Evolutionary conservation across 2,329 filamentous ascomycete species (phyloP), one percentile per base, ranked within the genome.

Genomic region (Fusarium beomiforme): DNA sequence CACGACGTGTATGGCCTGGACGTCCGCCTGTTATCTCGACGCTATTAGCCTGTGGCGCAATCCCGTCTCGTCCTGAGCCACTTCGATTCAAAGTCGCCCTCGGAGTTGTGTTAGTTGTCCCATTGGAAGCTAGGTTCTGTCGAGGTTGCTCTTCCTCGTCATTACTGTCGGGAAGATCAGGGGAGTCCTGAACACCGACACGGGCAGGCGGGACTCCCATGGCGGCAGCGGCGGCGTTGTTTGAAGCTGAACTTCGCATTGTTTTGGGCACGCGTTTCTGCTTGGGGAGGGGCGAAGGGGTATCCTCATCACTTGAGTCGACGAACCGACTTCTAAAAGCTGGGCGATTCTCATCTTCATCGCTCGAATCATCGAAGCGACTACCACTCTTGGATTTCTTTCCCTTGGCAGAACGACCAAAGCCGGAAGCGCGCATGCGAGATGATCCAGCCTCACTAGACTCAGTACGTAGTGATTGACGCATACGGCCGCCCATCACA

Each of bases 291-390:
- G 76, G 74, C 3, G 70, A 56, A 61, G 75, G 51, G 53, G 60
- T 43, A n/a, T 69, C 75, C 6, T 87, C 85, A 36, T 92, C 91
- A 76, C 92, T 93, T 2, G 92, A 93, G 75, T 94, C 91, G 2
- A 84, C 88, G 72, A 94, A 92, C 1, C 91, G 89, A 75, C 88
- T 90, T 29, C 87, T 62, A 60, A 73, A 73, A 7, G 67, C 44
- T 34, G 75, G 73, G 7, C 55, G 70, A 2, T 47, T 61, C 36
- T 74, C 75, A 23, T 87, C 85, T 49, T 92, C 91, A 59, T 93
- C 91, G 75, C 92, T 93, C 2, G 92, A 93, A 74, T 93, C 91
- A 2, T 84, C 89, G 73, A 94, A 92, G 2, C 91, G 89, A 75
- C 88, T 90, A 34, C 87, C 89, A 10, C 81, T 76, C 64, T 81